Percentiles rank a stretch among this genome's conserved stretches.
Evolutionary conservation across 306 rosid genomes (phyloP).

Genomic region (Nissolia schottii): DNA sequence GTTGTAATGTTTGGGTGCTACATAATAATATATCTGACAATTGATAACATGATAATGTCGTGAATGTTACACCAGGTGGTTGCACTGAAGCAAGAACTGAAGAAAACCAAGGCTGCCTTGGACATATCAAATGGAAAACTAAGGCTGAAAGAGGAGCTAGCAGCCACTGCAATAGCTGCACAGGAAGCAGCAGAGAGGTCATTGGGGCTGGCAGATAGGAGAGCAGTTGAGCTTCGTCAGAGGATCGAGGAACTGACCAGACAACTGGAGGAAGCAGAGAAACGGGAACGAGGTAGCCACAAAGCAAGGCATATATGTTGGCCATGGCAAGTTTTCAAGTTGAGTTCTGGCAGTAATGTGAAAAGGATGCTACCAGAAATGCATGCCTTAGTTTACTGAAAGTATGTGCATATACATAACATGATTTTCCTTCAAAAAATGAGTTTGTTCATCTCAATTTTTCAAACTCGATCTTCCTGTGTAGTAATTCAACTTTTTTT

Average conservation of each 20-base stretch:
- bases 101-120: constrained; percentile 62
- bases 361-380: constrained; percentile 71
- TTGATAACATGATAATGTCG: neutral
- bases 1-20: neutral
- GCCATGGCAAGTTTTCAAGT: constrained; percentile 68
- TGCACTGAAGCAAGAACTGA: constrained; percentile 72
- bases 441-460: constrained; percentile 5
- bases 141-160: constrained; percentile 72
- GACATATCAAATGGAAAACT: constrained; percentile 62
- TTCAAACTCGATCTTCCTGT: neutral
- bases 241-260: constrained; percentile 53
- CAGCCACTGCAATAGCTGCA: constrained; percentile 67
- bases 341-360: constrained; percentile 23
- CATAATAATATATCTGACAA: neutral
- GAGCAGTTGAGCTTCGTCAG: constrained; percentile 53
- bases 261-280: constrained; percentile 67
- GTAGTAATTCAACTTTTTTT: neutral
- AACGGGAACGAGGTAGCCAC: constrained; percentile 40
- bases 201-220: constrained; percentile 60
- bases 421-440: neutral
- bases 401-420: neutral
- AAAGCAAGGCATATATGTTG: constrained; percentile 64
- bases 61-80: constrained; percentile 41
- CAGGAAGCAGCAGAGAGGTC: constrained; percentile 87
- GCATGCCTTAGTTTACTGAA: constrained; percentile 55